Evolutionary conservation across 495 filamentous ascomycete species (phyloP).

Genomic region (Aspergillus sclerotioniger): DNA sequence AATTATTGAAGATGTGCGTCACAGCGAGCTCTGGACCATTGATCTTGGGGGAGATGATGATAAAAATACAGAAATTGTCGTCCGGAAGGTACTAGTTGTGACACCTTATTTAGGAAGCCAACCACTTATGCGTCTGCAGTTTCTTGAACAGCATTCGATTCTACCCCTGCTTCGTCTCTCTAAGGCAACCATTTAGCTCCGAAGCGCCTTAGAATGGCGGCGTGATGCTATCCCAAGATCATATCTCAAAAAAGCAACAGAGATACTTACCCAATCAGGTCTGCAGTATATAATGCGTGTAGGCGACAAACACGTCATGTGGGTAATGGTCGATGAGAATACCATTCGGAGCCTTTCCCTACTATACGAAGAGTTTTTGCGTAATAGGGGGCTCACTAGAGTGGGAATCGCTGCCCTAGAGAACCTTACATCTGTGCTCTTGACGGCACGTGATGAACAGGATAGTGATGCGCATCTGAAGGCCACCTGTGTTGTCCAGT

Average conservation of each 20-base stretch:
- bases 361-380: not conserved
- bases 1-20: not conserved
- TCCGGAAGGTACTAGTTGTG: not conserved
- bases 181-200: not conserved
- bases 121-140: not conserved
- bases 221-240: not conserved
- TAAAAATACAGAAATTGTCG: not conserved
- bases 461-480: not conserved
- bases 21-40: not conserved
- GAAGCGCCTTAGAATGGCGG: not conserved
- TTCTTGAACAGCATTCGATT: not conserved
- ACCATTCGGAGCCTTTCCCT: not conserved
- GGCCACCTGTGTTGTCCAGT: not conserved
- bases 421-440: not conserved
- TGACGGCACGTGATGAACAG: not conserved
- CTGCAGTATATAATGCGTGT: not conserved
- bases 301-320: not conserved
- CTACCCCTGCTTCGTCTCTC: not conserved
- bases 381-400: not conserved
- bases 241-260: not conserved
- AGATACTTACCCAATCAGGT: not conserved
- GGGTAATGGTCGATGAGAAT: not conserved
- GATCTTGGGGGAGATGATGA: not conserved
- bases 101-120: no score
- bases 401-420: conserved; percentile 1